phyloP scores from a whole-genome alignment of 169 alveolate species.

The Hepatocystis sp. region DNA sequence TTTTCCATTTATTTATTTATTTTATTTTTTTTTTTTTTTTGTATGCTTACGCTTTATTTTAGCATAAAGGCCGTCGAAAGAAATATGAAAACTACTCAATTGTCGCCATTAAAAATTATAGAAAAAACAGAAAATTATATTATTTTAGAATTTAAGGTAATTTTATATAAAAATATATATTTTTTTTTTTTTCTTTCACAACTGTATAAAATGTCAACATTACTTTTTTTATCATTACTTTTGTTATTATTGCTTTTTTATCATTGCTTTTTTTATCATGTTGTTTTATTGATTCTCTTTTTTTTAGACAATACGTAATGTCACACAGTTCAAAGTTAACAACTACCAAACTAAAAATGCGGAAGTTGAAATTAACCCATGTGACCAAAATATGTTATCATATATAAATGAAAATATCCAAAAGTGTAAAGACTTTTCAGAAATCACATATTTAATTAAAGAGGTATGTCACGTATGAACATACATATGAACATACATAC shows the following conservation, averaged over 20 bases:
- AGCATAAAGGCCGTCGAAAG: constrained; percentile 63
- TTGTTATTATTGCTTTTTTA: background rate
- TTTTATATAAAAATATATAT: no score
- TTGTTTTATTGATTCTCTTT: background rate
- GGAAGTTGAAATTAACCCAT: constrained; percentile 55
- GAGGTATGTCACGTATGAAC: constrained; percentile 35
- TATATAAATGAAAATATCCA: constrained; percentile 51
- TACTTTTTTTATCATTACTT: background rate
- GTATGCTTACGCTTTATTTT: no score
- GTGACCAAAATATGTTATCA: constrained; percentile 46
- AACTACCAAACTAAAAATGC: constrained; percentile 30
- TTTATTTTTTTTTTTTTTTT: background rate
- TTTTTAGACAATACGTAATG: constrained; percentile 41
- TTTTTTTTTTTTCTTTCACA: no score
- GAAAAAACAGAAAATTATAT: constrained; percentile 45
- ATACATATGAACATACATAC: no score
- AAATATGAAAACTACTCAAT: constrained; percentile 69
- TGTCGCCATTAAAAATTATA: constrained; percentile 56
- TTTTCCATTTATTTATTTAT: background rate
- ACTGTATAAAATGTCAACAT: no score
- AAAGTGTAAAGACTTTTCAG: constrained; percentile 70
- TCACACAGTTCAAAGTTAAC: constrained; percentile 36
- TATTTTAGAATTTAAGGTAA: constrained; percentile 60
- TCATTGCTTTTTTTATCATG: constrained; percentile 1
- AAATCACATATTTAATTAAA: constrained; percentile 54